Conservation (phyloP, 352 stramenopile species). For the Globisporangium radiosum region DNA sequence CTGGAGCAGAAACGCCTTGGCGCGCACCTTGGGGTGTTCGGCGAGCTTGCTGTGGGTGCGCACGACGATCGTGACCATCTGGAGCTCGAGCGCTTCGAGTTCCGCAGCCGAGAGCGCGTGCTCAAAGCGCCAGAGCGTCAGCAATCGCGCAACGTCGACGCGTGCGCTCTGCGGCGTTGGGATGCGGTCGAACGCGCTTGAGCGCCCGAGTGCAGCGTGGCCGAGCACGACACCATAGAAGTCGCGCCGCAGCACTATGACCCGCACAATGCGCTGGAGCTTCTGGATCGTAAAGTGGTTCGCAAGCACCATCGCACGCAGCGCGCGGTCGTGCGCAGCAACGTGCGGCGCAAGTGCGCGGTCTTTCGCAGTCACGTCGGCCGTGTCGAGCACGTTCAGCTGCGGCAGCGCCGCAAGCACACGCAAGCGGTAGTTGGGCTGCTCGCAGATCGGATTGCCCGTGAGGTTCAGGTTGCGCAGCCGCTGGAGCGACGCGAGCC, state of each 20-base stretch:
- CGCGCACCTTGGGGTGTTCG: slow-evolving; percentile 53
- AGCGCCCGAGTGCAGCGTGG: not conserved
- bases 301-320: slow-evolving; percentile 37
- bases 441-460: slow-evolving; percentile 67
- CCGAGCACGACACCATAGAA: slow-evolving; percentile 40
- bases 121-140: slow-evolving; percentile 45
- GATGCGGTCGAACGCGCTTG: slow-evolving; percentile 41
- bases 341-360: slow-evolving; percentile 34
- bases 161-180: slow-evolving; percentile 33
- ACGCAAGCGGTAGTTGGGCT: slow-evolving; percentile 65
- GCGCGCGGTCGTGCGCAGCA: slow-evolving; percentile 45
- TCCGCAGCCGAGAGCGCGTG: slow-evolving; percentile 25
- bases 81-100: slow-evolving; percentile 30
- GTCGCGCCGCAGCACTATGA: slow-evolving; percentile 49
- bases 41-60: slow-evolving; percentile 46
- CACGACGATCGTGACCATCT: slow-evolving; percentile 63
- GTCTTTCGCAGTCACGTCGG: slow-evolving; percentile 56
- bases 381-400: slow-evolving; percentile 53
- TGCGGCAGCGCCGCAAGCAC: slow-evolving; percentile 38
- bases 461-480: slow-evolving; percentile 62
- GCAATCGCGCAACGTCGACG: slow-evolving; percentile 33
- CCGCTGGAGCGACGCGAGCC: slow-evolving; percentile 26
- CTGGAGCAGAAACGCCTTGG: slow-evolving; percentile 64
- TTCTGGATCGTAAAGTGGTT: slow-evolving; percentile 77
- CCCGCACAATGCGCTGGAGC: slow-evolving; percentile 37